Evolutionary conservation across 129 eudicot genomes (phyloP).

Genomic region (Silybum marianum): DNA sequence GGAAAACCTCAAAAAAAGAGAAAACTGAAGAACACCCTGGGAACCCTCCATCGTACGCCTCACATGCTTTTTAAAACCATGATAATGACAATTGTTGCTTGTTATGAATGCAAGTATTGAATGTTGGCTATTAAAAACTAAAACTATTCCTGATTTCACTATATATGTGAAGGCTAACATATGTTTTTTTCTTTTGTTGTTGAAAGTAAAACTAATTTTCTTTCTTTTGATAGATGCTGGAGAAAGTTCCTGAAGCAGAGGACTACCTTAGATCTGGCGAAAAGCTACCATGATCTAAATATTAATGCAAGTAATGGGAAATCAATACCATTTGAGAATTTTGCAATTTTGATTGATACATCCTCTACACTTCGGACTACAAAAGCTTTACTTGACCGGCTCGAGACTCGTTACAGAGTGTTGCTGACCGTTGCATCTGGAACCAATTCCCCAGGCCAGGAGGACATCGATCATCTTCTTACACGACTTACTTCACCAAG

Average conservation of each 20-base stretch:
- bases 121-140: not conserved
- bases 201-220: not conserved
- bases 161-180: not conserved
- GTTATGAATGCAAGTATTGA: not conserved
- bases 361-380: constrained; percentile 38
- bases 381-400: constrained; percentile 81
- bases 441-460: constrained; percentile 27
- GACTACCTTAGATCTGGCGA: constrained; percentile 35
- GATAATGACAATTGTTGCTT: not conserved
- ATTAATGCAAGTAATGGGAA: constrained; percentile 19
- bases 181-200: not conserved
- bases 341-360: constrained; percentile 48
- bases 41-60: too few relatives aligned
- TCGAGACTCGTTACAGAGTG: constrained; percentile 61
- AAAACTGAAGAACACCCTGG: too few relatives aligned
- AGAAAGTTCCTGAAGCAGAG: constrained; percentile 23
- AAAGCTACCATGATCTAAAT: constrained; percentile 23
- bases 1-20: too few relatives aligned
- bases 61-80: too few relatives aligned
- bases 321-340: constrained; percentile 39
- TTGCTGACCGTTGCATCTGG: constrained; percentile 32
- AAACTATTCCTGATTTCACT: not conserved
- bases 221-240: constrained; percentile 56
- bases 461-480: constrained; percentile 83
- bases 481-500: constrained; percentile 78